Evolutionary conservation across 2,329 filamentous ascomycete species (phyloP).

Genomic region (Aureobasidium sp.): DNA sequence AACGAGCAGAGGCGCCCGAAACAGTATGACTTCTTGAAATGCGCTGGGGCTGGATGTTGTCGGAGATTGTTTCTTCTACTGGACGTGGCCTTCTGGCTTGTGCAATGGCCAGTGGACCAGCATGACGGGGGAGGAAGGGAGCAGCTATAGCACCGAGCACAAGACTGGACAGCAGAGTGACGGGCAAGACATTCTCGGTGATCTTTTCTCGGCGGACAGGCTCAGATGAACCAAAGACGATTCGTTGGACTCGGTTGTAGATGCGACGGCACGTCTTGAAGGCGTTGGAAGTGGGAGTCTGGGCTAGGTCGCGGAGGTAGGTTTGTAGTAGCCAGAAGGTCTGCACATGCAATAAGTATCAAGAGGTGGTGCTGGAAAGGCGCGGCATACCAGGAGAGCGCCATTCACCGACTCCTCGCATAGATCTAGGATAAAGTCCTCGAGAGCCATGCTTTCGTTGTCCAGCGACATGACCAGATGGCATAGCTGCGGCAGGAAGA

Average conservation of each 20-base stretch:
- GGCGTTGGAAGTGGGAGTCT: slow-evolving; percentile 65
- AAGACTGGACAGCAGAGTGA: slow-evolving; percentile 73
- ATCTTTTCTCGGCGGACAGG: slow-evolving; percentile 64
- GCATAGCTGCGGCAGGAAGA: slow-evolving; percentile 80
- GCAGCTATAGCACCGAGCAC: slow-evolving; percentile 69
- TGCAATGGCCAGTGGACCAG: slow-evolving; percentile 71
- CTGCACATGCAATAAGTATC: slow-evolving; percentile 36
- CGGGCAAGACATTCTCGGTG: slow-evolving; percentile 71
- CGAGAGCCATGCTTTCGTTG: slow-evolving; percentile 85
- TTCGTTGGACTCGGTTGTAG: slow-evolving; percentile 83
- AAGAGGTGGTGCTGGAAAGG: neutral
- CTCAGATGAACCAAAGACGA: slow-evolving; percentile 73
- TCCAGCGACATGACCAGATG: slow-evolving; percentile 82
- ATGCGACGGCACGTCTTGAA: slow-evolving; percentile 78
- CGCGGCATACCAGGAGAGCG: slow-evolving; percentile 58
- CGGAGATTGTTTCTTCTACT: slow-evolving; percentile 53
- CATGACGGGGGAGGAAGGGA: slow-evolving; percentile 68
- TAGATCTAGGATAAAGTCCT: slow-evolving; percentile 78
- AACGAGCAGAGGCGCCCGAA: slow-evolving; percentile 36
- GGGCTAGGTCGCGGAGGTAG: slow-evolving; percentile 72
- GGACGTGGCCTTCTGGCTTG: slow-evolving; percentile 70
- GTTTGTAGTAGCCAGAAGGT: slow-evolving; percentile 90
- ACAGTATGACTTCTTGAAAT: slow-evolving; percentile 65
- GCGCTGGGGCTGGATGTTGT: slow-evolving; percentile 50
- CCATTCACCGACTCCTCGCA: slow-evolving; percentile 84